Base-by-base conservation (phyloP, 2,329 filamentous ascomycete species). In the Diplodia sapinea region DNA sequence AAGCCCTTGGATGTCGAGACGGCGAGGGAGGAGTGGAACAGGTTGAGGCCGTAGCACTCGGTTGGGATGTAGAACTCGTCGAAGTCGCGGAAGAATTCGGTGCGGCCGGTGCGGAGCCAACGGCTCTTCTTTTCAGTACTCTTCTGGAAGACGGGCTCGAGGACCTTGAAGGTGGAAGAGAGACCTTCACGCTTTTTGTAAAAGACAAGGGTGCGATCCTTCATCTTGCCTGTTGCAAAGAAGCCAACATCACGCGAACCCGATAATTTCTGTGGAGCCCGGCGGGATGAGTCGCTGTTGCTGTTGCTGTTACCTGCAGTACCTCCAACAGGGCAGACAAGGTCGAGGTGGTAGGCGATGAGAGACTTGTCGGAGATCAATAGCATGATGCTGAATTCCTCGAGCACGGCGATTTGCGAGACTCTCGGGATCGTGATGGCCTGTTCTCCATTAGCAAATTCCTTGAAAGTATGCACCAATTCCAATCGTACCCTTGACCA, bases 1-100 rank as follows among this genome's bases (percentile, higher is more conserved):
- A 99, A 93, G 29, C 95, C 96, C 78, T 93, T 93, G 50, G 92
- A 87, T 0, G 94, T 98, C 23, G 92, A 90, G 57, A 99, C 93
- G 11, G 95, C 93, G 65, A 99, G 91, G 70, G 93, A 96, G 0
- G 91, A 93, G 77, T 97, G 93, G 86, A 98, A 99, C 64, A 99
- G 87, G 79, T 97, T 98, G 76, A 99, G 91, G 57, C 92, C 93
- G 79, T 91, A 97, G 78, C 93, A 97, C 77, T 99, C 96, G 2
- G 92, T 90, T 0, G 95, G 95, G 72, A 99, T 94, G 81, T 98
- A 99, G 80, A 99, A 99, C 73, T 98, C 95, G 81, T 99, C 95
- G 77, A 94, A 99, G 76, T 99, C 95, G 70, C 95, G 91, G 88
- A 98, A 99, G 73, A 94, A 94, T 73, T 99, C 95, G 0, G 94